Percentiles rank a stretch among this genome's conserved stretches.
phyloP scores from a whole-genome alignment of 495 filamentous ascomycete genomes.

The Stereocaulon alpinum region DNA sequence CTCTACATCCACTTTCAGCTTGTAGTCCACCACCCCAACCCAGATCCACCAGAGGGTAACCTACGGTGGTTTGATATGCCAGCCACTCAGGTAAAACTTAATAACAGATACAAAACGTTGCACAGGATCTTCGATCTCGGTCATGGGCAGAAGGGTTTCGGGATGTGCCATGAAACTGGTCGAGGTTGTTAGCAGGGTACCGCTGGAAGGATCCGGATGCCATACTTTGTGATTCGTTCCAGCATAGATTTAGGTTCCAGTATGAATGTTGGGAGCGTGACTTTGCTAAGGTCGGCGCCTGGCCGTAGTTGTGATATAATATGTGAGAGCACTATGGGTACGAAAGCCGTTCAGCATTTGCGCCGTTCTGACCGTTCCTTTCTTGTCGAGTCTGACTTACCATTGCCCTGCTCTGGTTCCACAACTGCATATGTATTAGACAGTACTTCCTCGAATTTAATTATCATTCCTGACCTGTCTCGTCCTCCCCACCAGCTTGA shows the following conservation, averaged over 20 bases:
- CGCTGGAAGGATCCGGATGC: neutral
- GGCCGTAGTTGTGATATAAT: constrained; percentile 96
- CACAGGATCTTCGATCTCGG: constrained; percentile 79
- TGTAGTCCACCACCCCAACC: neutral
- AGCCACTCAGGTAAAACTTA: constrained; percentile 96
- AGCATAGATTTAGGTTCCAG: constrained; percentile 96
- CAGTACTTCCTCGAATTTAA: neutral
- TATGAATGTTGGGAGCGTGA: constrained; percentile 95
- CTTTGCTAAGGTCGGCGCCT: constrained; percentile 87
- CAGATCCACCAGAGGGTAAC: constrained; percentile 25
- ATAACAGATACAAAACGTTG: constrained; percentile 87
- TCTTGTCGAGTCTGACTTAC: constrained; percentile 27
- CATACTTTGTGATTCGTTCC: constrained; percentile 95
- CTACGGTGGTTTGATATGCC: constrained; percentile 97
- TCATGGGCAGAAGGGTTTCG: constrained; percentile 83
- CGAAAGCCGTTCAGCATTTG: constrained; percentile 3
- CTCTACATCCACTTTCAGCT: constrained; percentile 43
- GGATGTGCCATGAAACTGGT: constrained; percentile 98
- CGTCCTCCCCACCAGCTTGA: constrained; percentile 49
- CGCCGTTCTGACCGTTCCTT: neutral
- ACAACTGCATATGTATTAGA: constrained; percentile 17
- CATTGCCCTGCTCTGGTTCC: constrained; percentile 44
- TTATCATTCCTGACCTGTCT: constrained; percentile 41
- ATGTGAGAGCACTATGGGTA: constrained; percentile 66
- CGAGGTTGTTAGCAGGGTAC: neutral